Percentiles rank a stretch among this genome's conserved stretches.
These are phyloP conservation scores for Fraxinus pennsylvanica DNA, from an alignment of 257 asterid species.

Conservation along the genomic window DNA sequence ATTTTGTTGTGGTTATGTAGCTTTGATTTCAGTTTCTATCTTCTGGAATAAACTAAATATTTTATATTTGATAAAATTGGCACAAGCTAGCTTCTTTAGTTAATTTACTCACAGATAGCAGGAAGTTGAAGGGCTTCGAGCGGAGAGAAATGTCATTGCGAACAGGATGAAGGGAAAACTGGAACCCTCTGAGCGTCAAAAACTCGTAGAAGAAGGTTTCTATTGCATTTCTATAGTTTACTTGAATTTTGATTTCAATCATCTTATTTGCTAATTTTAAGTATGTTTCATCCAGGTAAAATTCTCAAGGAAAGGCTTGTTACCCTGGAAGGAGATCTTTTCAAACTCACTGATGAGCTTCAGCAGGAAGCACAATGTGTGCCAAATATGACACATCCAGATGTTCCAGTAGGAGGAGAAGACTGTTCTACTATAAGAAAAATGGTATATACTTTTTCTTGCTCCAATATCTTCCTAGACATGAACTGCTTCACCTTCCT, in stretches of 20 bases:
- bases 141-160: slow-evolving; percentile 90
- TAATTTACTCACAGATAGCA: slow-evolving; percentile 87
- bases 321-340: slow-evolving; percentile 77
- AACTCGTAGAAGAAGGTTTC: slow-evolving; percentile 88
- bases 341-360: slow-evolving; percentile 76
- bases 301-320: slow-evolving; percentile 72
- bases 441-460: slow-evolving; percentile 47
- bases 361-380: slow-evolving; percentile 91
- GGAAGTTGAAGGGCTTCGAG: slow-evolving; percentile 96
- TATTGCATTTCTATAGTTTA: slow-evolving; percentile 12
- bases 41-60: slow-evolving; percentile 1
- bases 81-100: slow-evolving; percentile 44
- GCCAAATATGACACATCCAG: slow-evolving; percentile 98
- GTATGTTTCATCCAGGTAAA: slow-evolving; percentile 60
- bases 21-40: not conserved
- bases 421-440: slow-evolving; percentile 70
- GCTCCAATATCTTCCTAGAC: not conserved
- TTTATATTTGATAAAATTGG: not conserved
- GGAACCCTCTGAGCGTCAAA: slow-evolving; percentile 81
- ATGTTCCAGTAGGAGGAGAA: slow-evolving; percentile 90
- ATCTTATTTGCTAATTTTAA: slow-evolving; percentile 7
- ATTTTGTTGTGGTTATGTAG: not conserved
- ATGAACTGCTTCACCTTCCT: not conserved
- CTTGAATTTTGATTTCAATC: slow-evolving; percentile 17
- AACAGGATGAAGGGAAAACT: slow-evolving; percentile 92